Conservation (phyloP, 2,329 filamentous ascomycete genomes). For the Aaosphaeria pasadenensis region DNA sequence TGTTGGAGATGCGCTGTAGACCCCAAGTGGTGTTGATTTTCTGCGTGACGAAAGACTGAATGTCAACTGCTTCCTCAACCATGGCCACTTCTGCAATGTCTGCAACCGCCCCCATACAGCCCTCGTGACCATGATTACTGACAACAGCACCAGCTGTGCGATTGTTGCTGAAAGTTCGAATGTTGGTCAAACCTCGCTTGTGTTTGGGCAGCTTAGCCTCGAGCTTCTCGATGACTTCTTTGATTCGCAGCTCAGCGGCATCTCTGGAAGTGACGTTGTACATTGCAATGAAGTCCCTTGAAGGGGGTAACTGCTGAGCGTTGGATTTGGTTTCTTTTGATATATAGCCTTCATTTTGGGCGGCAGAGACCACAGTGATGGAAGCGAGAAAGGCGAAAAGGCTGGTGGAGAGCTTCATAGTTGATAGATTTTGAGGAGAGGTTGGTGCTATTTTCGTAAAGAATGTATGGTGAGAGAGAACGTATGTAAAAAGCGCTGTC, state of each 20-base stretch:
- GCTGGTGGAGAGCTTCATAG: not conserved
- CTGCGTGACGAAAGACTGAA: slow-evolving; percentile 26
- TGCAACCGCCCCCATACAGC: not conserved
- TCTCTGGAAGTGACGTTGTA: not conserved
- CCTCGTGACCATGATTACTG: not conserved
- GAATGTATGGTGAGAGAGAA: too few relatives aligned
- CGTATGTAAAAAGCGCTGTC: too few relatives aligned
- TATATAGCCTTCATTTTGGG: not conserved
- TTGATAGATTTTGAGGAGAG: not conserved
- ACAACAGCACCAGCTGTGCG: slow-evolving; percentile 39
- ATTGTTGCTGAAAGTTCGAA: slow-evolving; percentile 4
- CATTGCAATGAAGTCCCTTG: not conserved
- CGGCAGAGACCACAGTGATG: not conserved
- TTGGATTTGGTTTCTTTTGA: not conserved
- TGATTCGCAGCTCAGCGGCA: not conserved
- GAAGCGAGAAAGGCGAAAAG: not conserved
- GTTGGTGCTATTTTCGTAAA: too few relatives aligned
- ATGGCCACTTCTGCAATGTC: slow-evolving; percentile 40
- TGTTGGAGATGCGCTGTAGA: slow-evolving; percentile 44
- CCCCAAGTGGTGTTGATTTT: slow-evolving; percentile 44
- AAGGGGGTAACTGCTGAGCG: not conserved
- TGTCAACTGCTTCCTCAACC: slow-evolving; percentile 41
- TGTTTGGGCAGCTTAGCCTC: not conserved
- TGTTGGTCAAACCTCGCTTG: not conserved
- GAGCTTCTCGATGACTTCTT: not conserved